Conservation (phyloP, 306 rosid species). For the Medicago lupulina region DNA sequence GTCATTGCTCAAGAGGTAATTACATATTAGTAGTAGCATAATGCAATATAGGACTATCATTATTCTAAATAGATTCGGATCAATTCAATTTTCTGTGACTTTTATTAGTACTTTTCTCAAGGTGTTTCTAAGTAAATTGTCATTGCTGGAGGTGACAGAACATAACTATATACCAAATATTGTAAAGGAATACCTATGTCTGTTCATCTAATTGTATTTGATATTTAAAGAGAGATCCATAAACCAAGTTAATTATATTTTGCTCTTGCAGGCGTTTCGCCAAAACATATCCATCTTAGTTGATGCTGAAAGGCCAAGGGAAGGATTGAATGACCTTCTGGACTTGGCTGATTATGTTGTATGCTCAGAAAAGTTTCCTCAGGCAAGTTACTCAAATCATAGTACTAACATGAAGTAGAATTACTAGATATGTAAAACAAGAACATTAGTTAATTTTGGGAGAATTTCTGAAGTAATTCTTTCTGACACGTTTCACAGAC, state of each 20-base stretch:
- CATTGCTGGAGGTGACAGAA: too few relatives aligned
- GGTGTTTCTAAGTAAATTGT: too few relatives aligned
- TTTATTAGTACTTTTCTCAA: too few relatives aligned
- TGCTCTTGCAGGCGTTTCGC: constrained; percentile 63
- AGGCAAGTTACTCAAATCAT: constrained; percentile 60
- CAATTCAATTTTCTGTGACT: too few relatives aligned
- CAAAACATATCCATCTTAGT: constrained; percentile 73
- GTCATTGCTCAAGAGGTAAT: constrained; percentile 86
- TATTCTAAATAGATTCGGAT: too few relatives aligned
- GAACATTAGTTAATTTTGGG: background rate
- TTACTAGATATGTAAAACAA: background rate
- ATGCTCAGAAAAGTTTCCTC: constrained; percentile 81
- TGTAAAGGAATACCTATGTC: too few relatives aligned
- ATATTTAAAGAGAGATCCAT: constrained; percentile 27
- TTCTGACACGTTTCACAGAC: constrained; percentile 54
- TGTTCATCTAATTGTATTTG: constrained; percentile 16
- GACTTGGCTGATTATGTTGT: constrained; percentile 68
- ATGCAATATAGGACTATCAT: too few relatives aligned
- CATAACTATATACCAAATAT: too few relatives aligned
- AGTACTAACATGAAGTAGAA: background rate
- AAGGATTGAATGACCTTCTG: constrained; percentile 81
- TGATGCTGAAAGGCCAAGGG: constrained; percentile 86
- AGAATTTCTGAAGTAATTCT: background rate
- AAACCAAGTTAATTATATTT: constrained; percentile 36
- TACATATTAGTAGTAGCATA: constrained; percentile 19